Base-by-base conservation (phyloP, 2,329 filamentous ascomycete genomes). In the Hymenoscyphus albidus region DNA sequence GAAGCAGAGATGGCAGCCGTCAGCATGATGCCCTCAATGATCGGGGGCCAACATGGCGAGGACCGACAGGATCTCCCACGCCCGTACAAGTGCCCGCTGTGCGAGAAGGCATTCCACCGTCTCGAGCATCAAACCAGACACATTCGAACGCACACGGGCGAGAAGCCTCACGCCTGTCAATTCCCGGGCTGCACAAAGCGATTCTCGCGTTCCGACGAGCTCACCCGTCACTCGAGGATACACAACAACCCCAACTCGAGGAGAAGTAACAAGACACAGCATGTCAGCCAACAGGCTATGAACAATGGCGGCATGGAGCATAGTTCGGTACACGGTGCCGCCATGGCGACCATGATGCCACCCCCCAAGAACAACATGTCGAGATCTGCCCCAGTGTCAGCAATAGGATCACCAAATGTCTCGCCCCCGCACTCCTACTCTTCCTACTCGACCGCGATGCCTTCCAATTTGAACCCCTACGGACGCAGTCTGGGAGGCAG, bases 221-320 rank as follows among this genome's bases (percentile, higher is more conserved):
- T 99, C 72, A 99, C 95, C 68, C 89, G 94, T 67, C 94, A 99
- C 80, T 97, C 94, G 76, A 87, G 94, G 77, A 99, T 99, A 81
- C 94, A 99, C 85, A 97, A 92, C 86, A 99, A 98, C 80, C 94
- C 95, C 65, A 98, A 98, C 83, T 97, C 93, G 64, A 85, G 95
- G 76, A 84, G 94, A 75, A 93, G 92, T 70, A 96, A 96, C 83
- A 97, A 97, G 82, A 87, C 87, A 66, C 78, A 80, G 63, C 77
- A 81, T 66, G 73, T 74, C 44, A 74, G 80, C 69, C 78, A 79
- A 62, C 79, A 80, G 62, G 78, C 80, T 63, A 77, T 84, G 39
- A 79, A 80, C 67, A 78, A 80, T 40, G 79, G 77, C 54, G 80
- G 79, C 31, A 75, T 83, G 59, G 81, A 86, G 68, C 44, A 85